phyloP scores from a whole-genome alignment of 2,329 filamentous ascomycete species.

The Aciculosporium take region DNA sequence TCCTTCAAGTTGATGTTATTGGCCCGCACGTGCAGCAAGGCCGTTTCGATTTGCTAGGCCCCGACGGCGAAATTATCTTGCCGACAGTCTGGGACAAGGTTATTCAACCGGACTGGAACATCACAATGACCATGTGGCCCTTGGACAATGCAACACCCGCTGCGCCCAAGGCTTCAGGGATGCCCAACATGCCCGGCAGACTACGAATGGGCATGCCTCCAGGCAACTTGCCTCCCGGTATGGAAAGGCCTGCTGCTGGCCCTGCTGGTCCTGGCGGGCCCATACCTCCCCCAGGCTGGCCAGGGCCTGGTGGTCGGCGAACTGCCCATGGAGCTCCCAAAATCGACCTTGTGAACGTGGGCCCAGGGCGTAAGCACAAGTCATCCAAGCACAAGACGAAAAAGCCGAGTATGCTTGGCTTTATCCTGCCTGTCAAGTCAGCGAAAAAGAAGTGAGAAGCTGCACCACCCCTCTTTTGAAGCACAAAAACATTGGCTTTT shows the following conservation, averaged over 20 bases:
- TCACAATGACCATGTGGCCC: slow-evolving; percentile 46
- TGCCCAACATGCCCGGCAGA: slow-evolving; percentile 4
- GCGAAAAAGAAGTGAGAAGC: slow-evolving; percentile 12
- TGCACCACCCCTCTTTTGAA: neutral
- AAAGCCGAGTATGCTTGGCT: slow-evolving; percentile 8
- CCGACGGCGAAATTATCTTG: slow-evolving; percentile 70
- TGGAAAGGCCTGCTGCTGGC: slow-evolving; percentile 3
- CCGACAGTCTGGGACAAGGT: slow-evolving; percentile 68
- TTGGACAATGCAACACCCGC: slow-evolving; percentile 26
- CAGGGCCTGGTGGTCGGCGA: neutral
- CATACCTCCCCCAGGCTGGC: slow-evolving; percentile 10
- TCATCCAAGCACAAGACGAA: slow-evolving; percentile 9
- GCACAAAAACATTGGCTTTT: neutral
- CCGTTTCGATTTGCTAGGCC: slow-evolving; percentile 67
- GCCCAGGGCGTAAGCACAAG: slow-evolving; percentile 6
- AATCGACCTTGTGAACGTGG: slow-evolving; percentile 10
- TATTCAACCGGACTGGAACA: slow-evolving; percentile 52
- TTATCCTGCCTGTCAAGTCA: slow-evolving; percentile 10
- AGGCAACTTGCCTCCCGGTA: slow-evolving; percentile 1
- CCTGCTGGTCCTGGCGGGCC: neutral
- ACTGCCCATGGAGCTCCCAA: slow-evolving; percentile 4
- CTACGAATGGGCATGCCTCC: slow-evolving; percentile 4
- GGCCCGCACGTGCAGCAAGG: slow-evolving; percentile 64
- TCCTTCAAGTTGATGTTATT: slow-evolving; percentile 62
- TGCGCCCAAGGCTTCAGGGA: slow-evolving; percentile 1